Conservation (phyloP, 2,329 filamentous ascomycete genomes). For the Trematosphaeria pertusa region DNA sequence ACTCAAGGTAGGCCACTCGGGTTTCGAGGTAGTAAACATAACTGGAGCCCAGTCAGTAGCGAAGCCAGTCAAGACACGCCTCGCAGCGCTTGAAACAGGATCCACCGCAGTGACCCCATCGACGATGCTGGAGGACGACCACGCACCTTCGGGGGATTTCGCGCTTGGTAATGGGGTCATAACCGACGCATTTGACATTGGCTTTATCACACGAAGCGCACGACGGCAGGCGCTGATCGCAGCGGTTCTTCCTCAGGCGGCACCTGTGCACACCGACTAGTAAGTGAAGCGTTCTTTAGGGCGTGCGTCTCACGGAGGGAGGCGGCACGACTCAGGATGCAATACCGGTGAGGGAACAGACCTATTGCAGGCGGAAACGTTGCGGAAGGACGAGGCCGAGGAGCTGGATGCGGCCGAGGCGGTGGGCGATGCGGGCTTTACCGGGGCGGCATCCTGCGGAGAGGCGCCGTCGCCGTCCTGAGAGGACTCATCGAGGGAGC, state of each 20-base stretch:
- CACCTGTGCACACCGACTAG: constrained; percentile 55
- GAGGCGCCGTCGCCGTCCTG: constrained; percentile 42
- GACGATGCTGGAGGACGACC: not conserved
- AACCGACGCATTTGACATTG: constrained; percentile 89
- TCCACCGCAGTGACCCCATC: constrained; percentile 2
- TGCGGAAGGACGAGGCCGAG: constrained; percentile 50
- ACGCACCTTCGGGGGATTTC: constrained; percentile 80
- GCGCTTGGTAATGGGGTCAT: constrained; percentile 94
- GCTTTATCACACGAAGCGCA: constrained; percentile 94
- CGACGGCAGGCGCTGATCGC: constrained; percentile 89
- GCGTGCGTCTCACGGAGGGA: not conserved
- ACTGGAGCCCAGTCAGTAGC: constrained; percentile 51
- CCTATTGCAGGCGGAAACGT: constrained; percentile 87
- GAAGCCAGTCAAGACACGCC: constrained; percentile 4
- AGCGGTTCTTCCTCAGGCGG: constrained; percentile 89
- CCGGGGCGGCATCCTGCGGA: constrained; percentile 30
- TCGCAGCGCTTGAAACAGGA: not conserved
- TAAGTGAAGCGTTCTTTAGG: constrained; percentile 5
- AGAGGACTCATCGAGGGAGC: constrained; percentile 46
- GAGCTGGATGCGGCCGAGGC: constrained; percentile 33
- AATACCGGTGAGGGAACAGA: constrained; percentile 17
- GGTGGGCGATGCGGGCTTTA: constrained; percentile 41
- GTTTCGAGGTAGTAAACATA: constrained; percentile 97
- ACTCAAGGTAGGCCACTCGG: constrained; percentile 82
- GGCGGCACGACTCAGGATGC: not conserved